Evolutionary conservation across 768 basidiomycete genomes (phyloP).

Genomic region (Hericium alpestre): DNA sequence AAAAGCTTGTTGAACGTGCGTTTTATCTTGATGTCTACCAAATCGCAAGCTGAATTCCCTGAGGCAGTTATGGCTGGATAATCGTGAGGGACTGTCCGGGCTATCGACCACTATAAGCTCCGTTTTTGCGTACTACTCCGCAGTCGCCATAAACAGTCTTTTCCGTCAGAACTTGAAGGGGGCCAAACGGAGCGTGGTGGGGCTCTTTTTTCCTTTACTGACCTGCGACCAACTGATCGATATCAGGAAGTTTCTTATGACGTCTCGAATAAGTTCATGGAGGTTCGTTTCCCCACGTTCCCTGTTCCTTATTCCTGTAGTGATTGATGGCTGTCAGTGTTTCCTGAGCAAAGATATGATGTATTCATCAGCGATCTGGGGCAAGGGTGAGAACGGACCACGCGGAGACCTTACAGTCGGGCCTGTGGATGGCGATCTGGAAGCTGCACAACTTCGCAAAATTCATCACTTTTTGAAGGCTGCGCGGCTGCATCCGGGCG

Average conservation of each 20-base stretch:
- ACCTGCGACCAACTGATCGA: too few relatives aligned
- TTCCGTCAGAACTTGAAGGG: neutral
- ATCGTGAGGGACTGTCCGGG: too few relatives aligned
- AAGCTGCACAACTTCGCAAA: slow-evolving; percentile 26
- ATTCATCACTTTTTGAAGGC: slow-evolving; percentile 25
- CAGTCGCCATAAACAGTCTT: neutral
- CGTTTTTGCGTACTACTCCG: neutral
- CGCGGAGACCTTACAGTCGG: slow-evolving; percentile 1
- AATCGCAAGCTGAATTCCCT: too few relatives aligned
- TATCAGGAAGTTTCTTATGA: too few relatives aligned
- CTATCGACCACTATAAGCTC: neutral
- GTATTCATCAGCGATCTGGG: slow-evolving; percentile 29
- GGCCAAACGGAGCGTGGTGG: neutral
- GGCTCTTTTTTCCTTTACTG: too few relatives aligned
- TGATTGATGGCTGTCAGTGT: slow-evolving; percentile 2
- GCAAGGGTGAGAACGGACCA: slow-evolving; percentile 20
- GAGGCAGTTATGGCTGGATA: too few relatives aligned
- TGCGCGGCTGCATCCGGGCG: slow-evolving; percentile 24
- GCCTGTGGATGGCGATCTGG: slow-evolving; percentile 15
- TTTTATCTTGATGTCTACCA: too few relatives aligned
- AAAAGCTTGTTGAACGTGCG: too few relatives aligned
- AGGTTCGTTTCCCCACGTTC: too few relatives aligned
- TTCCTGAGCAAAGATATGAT: slow-evolving; percentile 29
- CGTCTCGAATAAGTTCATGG: too few relatives aligned
- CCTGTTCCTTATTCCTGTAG: neutral